These are phyloP conservation scores for Suhomyces emberorum DNA, from an alignment of 805 yeast genomes.

Conservation along the genomic window DNA sequence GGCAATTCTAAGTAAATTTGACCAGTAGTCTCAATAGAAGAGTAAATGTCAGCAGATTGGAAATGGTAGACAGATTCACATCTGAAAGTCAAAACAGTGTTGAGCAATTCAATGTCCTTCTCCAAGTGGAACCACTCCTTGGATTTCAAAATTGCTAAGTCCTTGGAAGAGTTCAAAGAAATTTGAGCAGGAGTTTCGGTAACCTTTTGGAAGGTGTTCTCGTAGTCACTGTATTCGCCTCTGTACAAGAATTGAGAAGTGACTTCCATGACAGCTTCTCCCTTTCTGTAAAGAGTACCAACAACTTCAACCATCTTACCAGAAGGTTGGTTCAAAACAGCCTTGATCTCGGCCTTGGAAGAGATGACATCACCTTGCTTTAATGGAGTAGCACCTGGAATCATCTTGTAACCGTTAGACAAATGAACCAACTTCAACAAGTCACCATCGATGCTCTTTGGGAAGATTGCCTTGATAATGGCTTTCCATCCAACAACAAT, in stretches of 20 bases:
- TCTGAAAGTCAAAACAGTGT: conserved; percentile 83
- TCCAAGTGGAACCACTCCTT: conserved; percentile 97
- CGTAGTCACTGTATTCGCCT: conserved; percentile 83
- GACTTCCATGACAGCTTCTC: conserved; percentile 85
- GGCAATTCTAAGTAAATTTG: conserved; percentile 84
- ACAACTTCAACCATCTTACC: conserved; percentile 96
- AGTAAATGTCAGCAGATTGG: conserved; percentile 71
- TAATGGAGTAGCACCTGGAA: conserved; percentile 87
- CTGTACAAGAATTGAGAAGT: conserved; percentile 94
- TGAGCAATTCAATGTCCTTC: conserved; percentile 63
- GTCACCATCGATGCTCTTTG: conserved; percentile 93
- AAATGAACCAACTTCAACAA: conserved; percentile 89
- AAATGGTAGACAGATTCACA: conserved; percentile 79
- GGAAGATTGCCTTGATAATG: conserved; percentile 97
- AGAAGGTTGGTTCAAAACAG: conserved; percentile 85
- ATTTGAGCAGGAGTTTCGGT: conserved; percentile 86
- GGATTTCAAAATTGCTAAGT: conserved; percentile 87
- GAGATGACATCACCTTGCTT: conserved; percentile 83
- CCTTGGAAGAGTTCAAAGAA: conserved; percentile 69
- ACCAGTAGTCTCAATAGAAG: conserved; percentile 82
- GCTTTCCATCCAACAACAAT: conserved; percentile 98
- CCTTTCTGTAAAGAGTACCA: conserved; percentile 79
- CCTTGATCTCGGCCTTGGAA: conserved; percentile 78
- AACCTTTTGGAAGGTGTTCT: conserved; percentile 86
- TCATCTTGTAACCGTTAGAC: conserved; percentile 90